Evolutionary conservation across 352 stramenopile species (phyloP), one percentile per base, ranked within the genome.

Genomic region (Phytophthora citrophthora): DNA sequence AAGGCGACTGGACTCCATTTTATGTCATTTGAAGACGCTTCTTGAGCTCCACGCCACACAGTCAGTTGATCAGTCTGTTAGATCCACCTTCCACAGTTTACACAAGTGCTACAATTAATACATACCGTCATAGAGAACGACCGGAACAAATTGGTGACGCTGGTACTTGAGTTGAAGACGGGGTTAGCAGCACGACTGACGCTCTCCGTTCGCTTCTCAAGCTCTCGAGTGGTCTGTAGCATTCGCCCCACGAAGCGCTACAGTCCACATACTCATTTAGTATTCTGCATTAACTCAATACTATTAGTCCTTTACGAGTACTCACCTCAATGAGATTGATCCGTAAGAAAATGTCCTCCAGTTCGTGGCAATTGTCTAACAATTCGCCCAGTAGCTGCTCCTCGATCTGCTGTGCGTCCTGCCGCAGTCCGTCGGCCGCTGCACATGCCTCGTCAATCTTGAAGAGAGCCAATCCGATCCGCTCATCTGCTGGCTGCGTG

Each of bases 391-490:
- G 65, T 29, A 92, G 58, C 43, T 79, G 56, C 36, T 80, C 59
- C 16, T 90, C 77, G 15, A 73, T 59, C 50, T 81, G 73, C 40
- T 72, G 67, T 24, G 79, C 72, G 40, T 92, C 83, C 54, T 73
- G 61, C 39, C 72, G 81, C 64, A 93, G 50, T 27, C 64, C 31
- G 40, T 90, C 83, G 10, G 81, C 57, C 15, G 73, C 76, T 3
- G 73, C 77, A 18, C 68, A 86, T 3, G 81, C 81, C 61, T 94
- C 83, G 59, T 94, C 86, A 51, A 93, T 90, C 71, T 93, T 94
- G 62, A 93, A 94, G 11, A 93, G 72, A 36, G 83, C 83, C 26
- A 94, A 67, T 0, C 84, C 86, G n/a, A 91, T 76, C 39, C 81
- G 81, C 66, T 94, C 86, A 52, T 93, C 80, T 34, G 80, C 70